Base-by-base conservation (phyloP, 495 filamentous ascomycete genomes). In the Aspergillus diversus region DNA sequence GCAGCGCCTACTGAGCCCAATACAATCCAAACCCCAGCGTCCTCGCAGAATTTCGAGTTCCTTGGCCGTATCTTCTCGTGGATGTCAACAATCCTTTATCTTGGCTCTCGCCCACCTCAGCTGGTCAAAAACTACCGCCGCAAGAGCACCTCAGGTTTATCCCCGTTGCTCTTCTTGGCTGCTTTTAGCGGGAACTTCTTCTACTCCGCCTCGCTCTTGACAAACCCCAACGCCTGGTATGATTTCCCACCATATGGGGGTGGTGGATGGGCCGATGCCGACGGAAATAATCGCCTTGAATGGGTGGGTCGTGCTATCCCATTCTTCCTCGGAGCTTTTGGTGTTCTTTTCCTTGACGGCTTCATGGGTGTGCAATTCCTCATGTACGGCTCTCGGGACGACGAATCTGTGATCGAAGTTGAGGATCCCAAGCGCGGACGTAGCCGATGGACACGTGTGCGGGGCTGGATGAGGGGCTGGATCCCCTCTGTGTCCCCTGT, bases 121-220 rank as follows among this genome's bases (percentile, higher is more conserved):
- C 82, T 92, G 34, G 82, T 85, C 74, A 87, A 89, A 64, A 92
- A 92, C 74, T 83, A 84, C 63, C 61, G 72, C 58, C 87, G 89
- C 58, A 84, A 83, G 67, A 89, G 87, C 59, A 91, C 89, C 7
- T 75, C 88, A 21, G 89, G 89, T 15, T 84, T 92, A n/a, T 87
- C 84, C 0, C 86, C 88, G 3, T 67, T 83, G 2, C 83, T 92
- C 46, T 92, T 92, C 74, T 76, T 86, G 52, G 89, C 89, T 11
- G 89, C 89, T 13, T 92, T 92, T 69, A 82, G 81, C 65, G 89
- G 89, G 15, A 92, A 92, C 69, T 68, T 90, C 52, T 90, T 90
- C 78, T 92, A 92, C 76, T 88, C 86, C 12, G 63, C 79, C 39
- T 89, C 88, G 11, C 73, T 92, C 7, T 69, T 89, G 27, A 80